Evolutionary conservation across 2,329 filamentous ascomycete genomes (phyloP), one percentile per base, ranked within the genome.

Genomic region (Diaporthe citri): DNA sequence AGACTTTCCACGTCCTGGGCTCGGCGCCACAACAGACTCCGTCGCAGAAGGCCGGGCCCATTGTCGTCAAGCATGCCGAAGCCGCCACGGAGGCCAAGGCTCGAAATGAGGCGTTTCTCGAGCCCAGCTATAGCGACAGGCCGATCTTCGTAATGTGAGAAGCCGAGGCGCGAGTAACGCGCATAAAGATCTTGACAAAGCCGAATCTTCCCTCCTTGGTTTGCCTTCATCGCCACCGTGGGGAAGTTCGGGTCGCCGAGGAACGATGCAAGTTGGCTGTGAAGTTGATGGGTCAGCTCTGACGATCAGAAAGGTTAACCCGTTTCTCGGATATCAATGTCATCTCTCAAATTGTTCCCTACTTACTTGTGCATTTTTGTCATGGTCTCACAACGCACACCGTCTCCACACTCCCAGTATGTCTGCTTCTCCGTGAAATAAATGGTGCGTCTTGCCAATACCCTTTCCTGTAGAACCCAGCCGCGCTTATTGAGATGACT

Each of bases 401-500:
- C 82, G 0, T 77, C 57, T 0, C 84, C 82, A 48, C 85, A 86
- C 51, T 85, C 84, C 79, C 80, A 86, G 46, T 85, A 85, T 1
- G 82, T 81, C 72, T 86, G 83, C 2, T 73, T 76, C 0, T 80
- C 69, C 0, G 83, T 82, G 73, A 85, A 86, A 57, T 81, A 83
- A 12, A 86, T 83, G 0, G 82, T 84, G 15, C 85, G 79, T 25
- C 81, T 78, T 0, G 84, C 81, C 4, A 86, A 66, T 0, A 80
- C 82, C 28, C 81, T 71, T 74, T 85, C 84, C 67, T 86, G 84
- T 10, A 85, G 43, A 0, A 85, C 84, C 85, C 84, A 86, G 0
- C 82, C 84, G 2, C 84, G 78, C 7, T 75, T 77, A 59, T 81
- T 85, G 3, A 86, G 76, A 3, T 75, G 41, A 2, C 81, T 79